A percentile compares a stretch with the other conserved stretches of the same genome.
Conservation (phyloP, 1,284 basidiomycete species). For the Leccinum pachyderme region DNA sequence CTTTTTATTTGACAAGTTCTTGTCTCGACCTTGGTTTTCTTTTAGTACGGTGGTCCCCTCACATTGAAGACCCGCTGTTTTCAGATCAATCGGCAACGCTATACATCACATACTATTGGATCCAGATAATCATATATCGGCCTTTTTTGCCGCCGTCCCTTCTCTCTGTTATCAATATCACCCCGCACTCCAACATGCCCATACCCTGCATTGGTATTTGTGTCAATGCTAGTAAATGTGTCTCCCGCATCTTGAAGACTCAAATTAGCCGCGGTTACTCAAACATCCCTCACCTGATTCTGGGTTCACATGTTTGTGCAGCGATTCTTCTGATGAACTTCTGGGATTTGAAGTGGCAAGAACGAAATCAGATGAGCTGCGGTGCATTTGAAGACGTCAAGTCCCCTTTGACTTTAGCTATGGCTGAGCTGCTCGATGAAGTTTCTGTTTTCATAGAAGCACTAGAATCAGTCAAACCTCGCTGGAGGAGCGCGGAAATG, state of each 20-base stretch:
- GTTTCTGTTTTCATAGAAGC: slow-evolving; percentile 40
- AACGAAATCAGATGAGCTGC: slow-evolving; percentile 31
- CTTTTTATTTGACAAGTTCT: neutral
- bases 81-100: slow-evolving; percentile 70
- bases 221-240: slow-evolving; percentile 62
- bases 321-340: slow-evolving; percentile 45
- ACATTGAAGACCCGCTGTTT: slow-evolving; percentile 50
- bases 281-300: slow-evolving; percentile 41
- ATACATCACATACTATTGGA: slow-evolving; percentile 67
- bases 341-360: slow-evolving; percentile 51
- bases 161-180: slow-evolving; percentile 22
- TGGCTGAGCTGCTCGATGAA: slow-evolving; percentile 43
- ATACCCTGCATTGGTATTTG: slow-evolving; percentile 63
- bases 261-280: slow-evolving; percentile 44
- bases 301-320: slow-evolving; percentile 44
- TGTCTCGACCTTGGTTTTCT: slow-evolving; percentile 1
- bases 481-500: slow-evolving; percentile 44
- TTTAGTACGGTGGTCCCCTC: slow-evolving; percentile 68
- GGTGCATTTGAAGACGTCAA: slow-evolving; percentile 40
- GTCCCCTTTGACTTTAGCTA: slow-evolving; percentile 37
- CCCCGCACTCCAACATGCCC: slow-evolving; percentile 32
- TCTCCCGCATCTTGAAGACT: slow-evolving; percentile 58
- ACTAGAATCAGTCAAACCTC: slow-evolving; percentile 39
- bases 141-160: slow-evolving; percentile 60
- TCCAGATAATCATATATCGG: slow-evolving; percentile 72